phyloP scores from a whole-genome alignment of 495 filamentous ascomycete genomes.

The Tuber calosporum region DNA sequence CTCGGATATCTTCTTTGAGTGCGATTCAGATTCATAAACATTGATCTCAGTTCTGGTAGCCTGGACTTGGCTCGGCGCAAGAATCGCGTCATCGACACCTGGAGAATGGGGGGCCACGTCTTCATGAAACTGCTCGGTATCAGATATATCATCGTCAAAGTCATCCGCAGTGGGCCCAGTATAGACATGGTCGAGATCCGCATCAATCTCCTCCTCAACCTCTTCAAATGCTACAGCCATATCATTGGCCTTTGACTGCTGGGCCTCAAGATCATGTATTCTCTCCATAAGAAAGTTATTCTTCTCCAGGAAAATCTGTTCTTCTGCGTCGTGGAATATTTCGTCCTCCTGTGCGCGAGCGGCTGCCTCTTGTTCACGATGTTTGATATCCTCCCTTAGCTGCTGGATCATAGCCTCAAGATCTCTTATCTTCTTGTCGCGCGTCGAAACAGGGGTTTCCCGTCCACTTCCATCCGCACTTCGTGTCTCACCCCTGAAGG shows the following conservation, averaged over 20 bases:
- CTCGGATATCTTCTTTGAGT: slow-evolving; percentile 12
- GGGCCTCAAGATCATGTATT: slow-evolving; percentile 27
- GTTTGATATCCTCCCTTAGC: slow-evolving; percentile 36
- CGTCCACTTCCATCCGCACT: slow-evolving; percentile 4
- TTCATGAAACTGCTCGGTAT: slow-evolving; percentile 13
- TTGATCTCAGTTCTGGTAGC: background rate
- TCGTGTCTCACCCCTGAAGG: slow-evolving; percentile 11
- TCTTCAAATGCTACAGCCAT: slow-evolving; percentile 23
- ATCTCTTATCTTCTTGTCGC: slow-evolving; percentile 38
- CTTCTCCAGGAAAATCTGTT: slow-evolving; percentile 40
- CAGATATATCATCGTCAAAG: slow-evolving; percentile 17
- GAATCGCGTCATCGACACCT: slow-evolving; percentile 5
- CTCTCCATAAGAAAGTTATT: slow-evolving; percentile 23
- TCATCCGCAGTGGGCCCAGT: slow-evolving; percentile 17
- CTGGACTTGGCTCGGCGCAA: slow-evolving; percentile 2
- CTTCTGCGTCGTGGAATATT: slow-evolving; percentile 41
- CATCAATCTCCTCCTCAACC: slow-evolving; percentile 14
- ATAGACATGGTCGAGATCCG: slow-evolving; percentile 15
- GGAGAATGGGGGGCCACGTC: slow-evolving; percentile 11
- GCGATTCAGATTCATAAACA: slow-evolving; percentile 7
- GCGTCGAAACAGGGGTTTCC: slow-evolving; percentile 29
- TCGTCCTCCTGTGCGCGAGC: slow-evolving; percentile 40
- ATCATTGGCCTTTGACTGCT: slow-evolving; percentile 9
- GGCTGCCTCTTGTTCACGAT: slow-evolving; percentile 35
- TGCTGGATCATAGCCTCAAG: slow-evolving; percentile 36